Base-by-base conservation (phyloP, 495 filamentous ascomycete genomes). In the Tuber brumale region DNA sequence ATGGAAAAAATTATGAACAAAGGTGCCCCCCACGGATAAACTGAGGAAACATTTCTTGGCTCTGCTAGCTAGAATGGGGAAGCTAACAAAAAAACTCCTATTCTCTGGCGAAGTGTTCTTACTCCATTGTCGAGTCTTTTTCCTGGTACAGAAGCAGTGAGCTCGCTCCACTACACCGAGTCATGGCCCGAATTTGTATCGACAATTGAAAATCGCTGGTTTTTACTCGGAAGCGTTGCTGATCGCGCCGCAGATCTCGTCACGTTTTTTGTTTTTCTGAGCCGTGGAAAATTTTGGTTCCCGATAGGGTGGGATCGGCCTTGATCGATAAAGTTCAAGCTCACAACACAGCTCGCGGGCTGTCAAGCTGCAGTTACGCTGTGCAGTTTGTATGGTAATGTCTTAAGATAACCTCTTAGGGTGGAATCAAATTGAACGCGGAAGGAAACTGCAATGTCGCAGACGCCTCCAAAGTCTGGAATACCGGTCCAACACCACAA, bases 121-220 rank as follows among this genome's bases (percentile, higher is more conserved):
- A 18, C 27, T 18, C 27, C 6, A 35, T 19, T 7, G 31, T 66
- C 57, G 27, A 35, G 14, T 66, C 57, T 66, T 66, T 66, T 66
- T 66, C 57, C 57, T 18, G 57, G 57, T 66, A 66, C 31, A 35
- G 57, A 66, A 19, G 57, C 57, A 66, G 35, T 66, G 57, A 66
- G 57, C 57, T 66, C 57, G 57, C 35, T 66, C 57, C 31, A 66
- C 27, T 35, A 35, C 57, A 66, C 57, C 57, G 57, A 66, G 57
- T 66, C 57, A 66, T 35, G 57, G 57, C 27, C 27, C 57, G 27
- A 18, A 66, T 66, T 35, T 66, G 57, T 19, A 2, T 66, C 12
- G 27, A 35, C 27, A 18, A 35, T 66, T 35, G 57, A 3, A 27
- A 35, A 66, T 66, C 57, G 6, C 57, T 66, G 12, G 57, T 16